Conservation (phyloP, 2,329 filamentous ascomycete species). For the Taxawa tesnikishii region DNA sequence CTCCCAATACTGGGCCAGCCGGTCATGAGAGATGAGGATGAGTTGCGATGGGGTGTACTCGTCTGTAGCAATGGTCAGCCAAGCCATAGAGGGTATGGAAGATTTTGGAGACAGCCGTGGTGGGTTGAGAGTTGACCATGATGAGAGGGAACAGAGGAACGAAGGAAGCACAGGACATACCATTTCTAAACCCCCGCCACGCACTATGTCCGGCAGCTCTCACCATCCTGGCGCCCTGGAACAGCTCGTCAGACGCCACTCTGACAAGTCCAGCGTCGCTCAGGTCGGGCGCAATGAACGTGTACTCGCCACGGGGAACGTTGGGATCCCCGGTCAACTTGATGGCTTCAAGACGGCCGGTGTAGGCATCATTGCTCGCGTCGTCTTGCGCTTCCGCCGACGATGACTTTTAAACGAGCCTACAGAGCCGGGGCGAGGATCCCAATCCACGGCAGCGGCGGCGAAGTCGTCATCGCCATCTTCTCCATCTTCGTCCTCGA, state of each 20-base stretch:
- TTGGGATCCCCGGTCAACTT: conserved; percentile 90
- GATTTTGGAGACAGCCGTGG: too few species aligned
- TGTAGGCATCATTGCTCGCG: too few species aligned
- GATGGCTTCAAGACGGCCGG: conserved; percentile 64
- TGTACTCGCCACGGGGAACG: conserved; percentile 73
- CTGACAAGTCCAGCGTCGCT: conserved; percentile 52
- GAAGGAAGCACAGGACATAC: conserved; percentile 37
- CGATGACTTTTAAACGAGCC: not conserved
- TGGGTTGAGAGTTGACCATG: too few species aligned
- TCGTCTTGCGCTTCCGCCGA: too few species aligned
- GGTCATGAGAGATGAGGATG: conserved; percentile 65
- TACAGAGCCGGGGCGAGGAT: not conserved
- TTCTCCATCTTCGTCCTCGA: conserved; percentile 6
- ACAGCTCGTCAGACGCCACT: conserved; percentile 52
- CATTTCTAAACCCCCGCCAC: conserved; percentile 53
- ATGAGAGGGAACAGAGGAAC: too few species aligned
- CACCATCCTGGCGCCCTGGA: conserved; percentile 63
- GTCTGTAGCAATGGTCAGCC: conserved; percentile 37
- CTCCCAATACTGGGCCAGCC: conserved; percentile 73
- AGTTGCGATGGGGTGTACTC: conserved; percentile 64
- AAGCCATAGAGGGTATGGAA: not conserved
- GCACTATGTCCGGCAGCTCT: conserved; percentile 69
- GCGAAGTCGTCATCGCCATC: conserved; percentile 1
- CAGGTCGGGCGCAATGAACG: conserved; percentile 70
- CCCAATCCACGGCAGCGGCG: not conserved